These are phyloP conservation scores for Colletotrichum truncatum DNA, from an alignment of 2,329 filamentous ascomycete species.

Conservation along the genomic window DNA sequence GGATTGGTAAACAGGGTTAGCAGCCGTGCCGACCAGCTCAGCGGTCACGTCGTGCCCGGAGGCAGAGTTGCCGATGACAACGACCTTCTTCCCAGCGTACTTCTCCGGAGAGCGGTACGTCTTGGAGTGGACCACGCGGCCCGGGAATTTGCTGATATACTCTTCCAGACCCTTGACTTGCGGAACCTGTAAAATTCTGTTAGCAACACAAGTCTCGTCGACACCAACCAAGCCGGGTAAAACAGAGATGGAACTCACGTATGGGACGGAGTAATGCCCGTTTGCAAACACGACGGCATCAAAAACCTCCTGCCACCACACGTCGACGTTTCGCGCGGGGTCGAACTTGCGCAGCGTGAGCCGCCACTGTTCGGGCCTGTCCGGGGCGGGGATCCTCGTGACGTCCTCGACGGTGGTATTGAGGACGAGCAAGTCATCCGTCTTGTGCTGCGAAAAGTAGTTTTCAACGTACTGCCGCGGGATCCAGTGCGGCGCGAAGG, in stretches of 20 bases:
- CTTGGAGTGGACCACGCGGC: conserved; percentile 55
- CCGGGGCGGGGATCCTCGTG: conserved; percentile 37
- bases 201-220: not conserved
- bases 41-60: conserved; percentile 51
- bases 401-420: conserved; percentile 63
- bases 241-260: conserved; percentile 46
- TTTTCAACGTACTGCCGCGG: conserved; percentile 64
- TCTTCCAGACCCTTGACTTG: conserved; percentile 52
- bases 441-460: conserved; percentile 61
- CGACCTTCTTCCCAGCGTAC: conserved; percentile 43
- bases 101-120: conserved; percentile 49
- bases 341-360: conserved; percentile 59
- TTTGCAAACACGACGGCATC: conserved; percentile 54
- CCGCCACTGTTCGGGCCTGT: conserved; percentile 48
- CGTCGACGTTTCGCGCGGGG: conserved; percentile 49
- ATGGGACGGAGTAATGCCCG: conserved; percentile 54
- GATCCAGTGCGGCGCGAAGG: conserved; percentile 64
- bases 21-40: conserved; percentile 47
- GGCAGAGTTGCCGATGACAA: conserved; percentile 55
- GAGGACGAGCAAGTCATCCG: conserved; percentile 55
- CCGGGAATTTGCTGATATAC: conserved; percentile 49
- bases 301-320: conserved; percentile 64
- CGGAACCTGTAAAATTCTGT: conserved; percentile 49
- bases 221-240: too few species aligned
- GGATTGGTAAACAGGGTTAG: conserved; percentile 60